These are phyloP conservation scores for Eutypa lata DNA, from an alignment of 2,329 filamentous ascomycete species.

Conservation along the genomic window DNA sequence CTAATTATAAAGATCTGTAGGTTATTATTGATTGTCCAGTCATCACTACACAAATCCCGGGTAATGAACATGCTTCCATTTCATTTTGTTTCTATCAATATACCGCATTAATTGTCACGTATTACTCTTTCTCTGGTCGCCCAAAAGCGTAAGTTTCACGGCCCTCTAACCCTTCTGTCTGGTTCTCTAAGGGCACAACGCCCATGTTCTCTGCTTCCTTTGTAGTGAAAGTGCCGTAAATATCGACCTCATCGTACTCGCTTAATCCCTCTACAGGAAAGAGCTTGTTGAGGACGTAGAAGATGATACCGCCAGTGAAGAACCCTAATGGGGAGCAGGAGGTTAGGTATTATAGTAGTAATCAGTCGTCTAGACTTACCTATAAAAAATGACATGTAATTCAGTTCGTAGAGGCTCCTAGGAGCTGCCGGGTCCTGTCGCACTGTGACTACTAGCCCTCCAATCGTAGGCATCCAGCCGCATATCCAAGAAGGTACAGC, in stretches of 20 bases:
- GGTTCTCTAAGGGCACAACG: conserved; percentile 23
- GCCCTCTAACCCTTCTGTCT: conserved; percentile 9
- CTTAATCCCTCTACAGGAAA: conserved; percentile 38
- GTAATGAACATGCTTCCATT: too few relatives aligned
- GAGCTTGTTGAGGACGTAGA: conserved; percentile 30
- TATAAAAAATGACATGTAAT: conserved; percentile 45
- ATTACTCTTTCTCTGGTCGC: not conserved
- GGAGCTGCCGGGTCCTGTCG: conserved; percentile 25
- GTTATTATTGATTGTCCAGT: too few relatives aligned
- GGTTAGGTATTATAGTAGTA: not conserved
- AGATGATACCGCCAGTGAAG: conserved; percentile 30
- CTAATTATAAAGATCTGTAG: too few relatives aligned
- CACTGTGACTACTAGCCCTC: conserved; percentile 34
- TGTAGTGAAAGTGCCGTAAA: conserved; percentile 42
- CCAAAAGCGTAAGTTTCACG: conserved; percentile 2
- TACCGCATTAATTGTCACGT: not conserved
- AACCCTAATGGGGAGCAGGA: conserved; percentile 27
- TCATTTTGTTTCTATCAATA: too few relatives aligned
- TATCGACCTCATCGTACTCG: conserved; percentile 40
- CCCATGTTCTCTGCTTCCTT: conserved; percentile 38
- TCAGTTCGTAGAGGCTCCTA: conserved; percentile 37
- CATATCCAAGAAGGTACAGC: conserved; percentile 39
- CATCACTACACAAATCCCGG: too few relatives aligned
- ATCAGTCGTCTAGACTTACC: conserved; percentile 22
- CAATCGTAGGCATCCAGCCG: conserved; percentile 41